Conservation (phyloP, 1,284 basidiomycete species). For the Irpex sp. region DNA sequence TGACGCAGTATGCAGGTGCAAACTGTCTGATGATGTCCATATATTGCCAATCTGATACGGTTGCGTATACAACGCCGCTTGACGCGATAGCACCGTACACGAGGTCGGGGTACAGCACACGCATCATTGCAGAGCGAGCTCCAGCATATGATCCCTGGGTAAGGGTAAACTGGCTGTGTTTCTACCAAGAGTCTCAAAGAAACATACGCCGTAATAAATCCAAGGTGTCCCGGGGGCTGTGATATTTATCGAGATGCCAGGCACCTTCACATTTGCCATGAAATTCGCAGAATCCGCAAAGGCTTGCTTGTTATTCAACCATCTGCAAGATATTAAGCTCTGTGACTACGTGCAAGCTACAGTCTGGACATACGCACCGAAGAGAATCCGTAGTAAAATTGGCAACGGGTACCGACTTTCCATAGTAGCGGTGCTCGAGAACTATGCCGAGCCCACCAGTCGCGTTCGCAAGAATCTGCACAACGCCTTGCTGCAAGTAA, state of each 20-base stretch:
- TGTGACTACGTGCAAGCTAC: neutral
- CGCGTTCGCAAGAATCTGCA: constrained; percentile 76
- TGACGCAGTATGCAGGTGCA: constrained; percentile 66
- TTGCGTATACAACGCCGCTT: constrained; percentile 73
- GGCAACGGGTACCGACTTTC: constrained; percentile 66
- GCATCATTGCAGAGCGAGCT: constrained; percentile 89
- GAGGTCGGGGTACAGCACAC: constrained; percentile 77
- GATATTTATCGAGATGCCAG: constrained; percentile 62
- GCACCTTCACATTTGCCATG: constrained; percentile 73
- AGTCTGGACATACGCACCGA: constrained; percentile 34
- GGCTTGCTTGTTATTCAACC: constrained; percentile 85
- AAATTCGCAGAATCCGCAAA: constrained; percentile 89
- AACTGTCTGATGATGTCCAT: constrained; percentile 78
- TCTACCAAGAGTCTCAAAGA: neutral
- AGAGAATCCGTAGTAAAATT: constrained; percentile 80
- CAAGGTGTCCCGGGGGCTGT: constrained; percentile 71
- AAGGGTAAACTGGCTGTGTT: neutral
- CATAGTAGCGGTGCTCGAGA: constrained; percentile 70
- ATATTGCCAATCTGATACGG: constrained; percentile 74
- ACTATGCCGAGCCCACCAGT: constrained; percentile 82
- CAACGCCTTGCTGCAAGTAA: constrained; percentile 76
- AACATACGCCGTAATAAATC: constrained; percentile 85
- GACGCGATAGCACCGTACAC: constrained; percentile 90
- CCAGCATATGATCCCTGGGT: constrained; percentile 82
- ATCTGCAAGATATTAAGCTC: constrained; percentile 37